phyloP scores from a whole-genome alignment of 2,329 filamentous ascomycete species.

The Fusarium coffeatum region DNA sequence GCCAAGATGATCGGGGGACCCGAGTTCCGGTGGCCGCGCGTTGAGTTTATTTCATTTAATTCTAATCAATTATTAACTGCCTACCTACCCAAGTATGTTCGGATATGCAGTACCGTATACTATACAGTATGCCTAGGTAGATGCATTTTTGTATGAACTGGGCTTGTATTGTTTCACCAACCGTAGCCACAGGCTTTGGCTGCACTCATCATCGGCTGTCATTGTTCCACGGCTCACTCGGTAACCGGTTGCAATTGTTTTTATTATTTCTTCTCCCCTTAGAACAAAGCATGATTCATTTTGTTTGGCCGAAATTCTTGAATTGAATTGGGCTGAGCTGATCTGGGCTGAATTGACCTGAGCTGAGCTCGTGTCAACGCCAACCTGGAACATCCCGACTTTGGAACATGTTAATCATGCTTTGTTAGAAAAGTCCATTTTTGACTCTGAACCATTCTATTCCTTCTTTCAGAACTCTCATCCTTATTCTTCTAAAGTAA shows the following conservation, averaged over 20 bases:
- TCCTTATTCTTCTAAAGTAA: neutral
- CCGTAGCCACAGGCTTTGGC: slow-evolving; percentile 28
- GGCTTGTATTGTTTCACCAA: slow-evolving; percentile 39
- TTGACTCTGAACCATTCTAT: neutral
- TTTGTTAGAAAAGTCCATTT: slow-evolving; percentile 21
- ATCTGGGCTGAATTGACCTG: slow-evolving; percentile 11
- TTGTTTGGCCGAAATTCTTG: slow-evolving; percentile 12
- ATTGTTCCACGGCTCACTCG: slow-evolving; percentile 20
- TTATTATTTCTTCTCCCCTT: neutral
- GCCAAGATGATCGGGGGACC: slow-evolving; percentile 26
- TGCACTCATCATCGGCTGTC: slow-evolving; percentile 22
- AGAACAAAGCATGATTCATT: slow-evolving; percentile 13
- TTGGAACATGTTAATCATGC: slow-evolving; percentile 29
- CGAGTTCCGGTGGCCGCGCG: slow-evolving; percentile 28
- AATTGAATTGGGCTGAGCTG: slow-evolving; percentile 15
- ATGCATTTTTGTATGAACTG: slow-evolving; percentile 7
- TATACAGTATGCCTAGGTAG: neutral
- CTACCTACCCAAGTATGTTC: neutral
- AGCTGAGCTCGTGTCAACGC: slow-evolving; percentile 16
- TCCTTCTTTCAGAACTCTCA: neutral
- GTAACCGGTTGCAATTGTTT: neutral
- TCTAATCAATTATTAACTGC: neutral
- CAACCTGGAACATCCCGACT: slow-evolving; percentile 21
- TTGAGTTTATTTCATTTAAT: slow-evolving; percentile 10
- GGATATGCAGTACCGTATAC: neutral